Percentiles rank a stretch among this genome's conserved stretches.
phyloP scores from a whole-genome alignment of 768 basidiomycete species.

The Agaricus subrufescens region DNA sequence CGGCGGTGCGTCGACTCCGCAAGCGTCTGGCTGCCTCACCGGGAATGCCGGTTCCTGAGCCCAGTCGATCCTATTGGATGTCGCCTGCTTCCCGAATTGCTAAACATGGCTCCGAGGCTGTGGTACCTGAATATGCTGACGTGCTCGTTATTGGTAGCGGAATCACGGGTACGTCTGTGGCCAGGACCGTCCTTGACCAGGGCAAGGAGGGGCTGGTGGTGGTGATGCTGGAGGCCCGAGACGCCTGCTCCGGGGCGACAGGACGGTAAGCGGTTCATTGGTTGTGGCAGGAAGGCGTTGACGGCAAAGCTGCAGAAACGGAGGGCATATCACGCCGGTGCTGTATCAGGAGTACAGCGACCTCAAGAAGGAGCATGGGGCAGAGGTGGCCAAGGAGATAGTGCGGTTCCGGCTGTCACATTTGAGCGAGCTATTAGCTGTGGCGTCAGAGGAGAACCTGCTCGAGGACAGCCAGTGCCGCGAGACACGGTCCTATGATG shows the following conservation, averaged over 20 bases:
- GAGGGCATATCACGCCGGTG: conserved; percentile 61
- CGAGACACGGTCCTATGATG: conserved; percentile 54
- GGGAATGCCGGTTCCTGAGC: conserved; percentile 50
- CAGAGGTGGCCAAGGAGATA: conserved; percentile 41
- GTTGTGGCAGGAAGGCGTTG: background rate
- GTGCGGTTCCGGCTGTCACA: conserved; percentile 62
- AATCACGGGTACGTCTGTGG: conserved; percentile 64
- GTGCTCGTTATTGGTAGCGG: conserved; percentile 76
- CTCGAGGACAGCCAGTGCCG: conserved; percentile 52
- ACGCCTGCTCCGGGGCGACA: conserved; percentile 70
- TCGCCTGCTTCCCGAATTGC: conserved; percentile 46
- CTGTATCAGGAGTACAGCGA: conserved; percentile 54
- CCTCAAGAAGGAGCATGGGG: conserved; percentile 43
- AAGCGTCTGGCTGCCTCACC: conserved; percentile 36
- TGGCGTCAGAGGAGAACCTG: conserved; percentile 50
- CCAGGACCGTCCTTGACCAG: conserved; percentile 45
- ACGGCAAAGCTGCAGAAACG: conserved; percentile 42
- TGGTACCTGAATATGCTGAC: conserved; percentile 48
- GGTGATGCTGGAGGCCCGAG: conserved; percentile 80
- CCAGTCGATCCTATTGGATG: conserved; percentile 63
- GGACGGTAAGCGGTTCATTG: conserved; percentile 42
- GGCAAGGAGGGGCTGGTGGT: conserved; percentile 33
- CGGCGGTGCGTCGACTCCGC: conserved; percentile 18
- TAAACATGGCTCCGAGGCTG: conserved; percentile 21
- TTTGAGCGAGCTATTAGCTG: conserved; percentile 38